Evolutionary conservation across 176 grass and related monocot genomes (phyloP), one percentile per base, ranked within the genome.

Genomic region (Lolium rigidum): DNA sequence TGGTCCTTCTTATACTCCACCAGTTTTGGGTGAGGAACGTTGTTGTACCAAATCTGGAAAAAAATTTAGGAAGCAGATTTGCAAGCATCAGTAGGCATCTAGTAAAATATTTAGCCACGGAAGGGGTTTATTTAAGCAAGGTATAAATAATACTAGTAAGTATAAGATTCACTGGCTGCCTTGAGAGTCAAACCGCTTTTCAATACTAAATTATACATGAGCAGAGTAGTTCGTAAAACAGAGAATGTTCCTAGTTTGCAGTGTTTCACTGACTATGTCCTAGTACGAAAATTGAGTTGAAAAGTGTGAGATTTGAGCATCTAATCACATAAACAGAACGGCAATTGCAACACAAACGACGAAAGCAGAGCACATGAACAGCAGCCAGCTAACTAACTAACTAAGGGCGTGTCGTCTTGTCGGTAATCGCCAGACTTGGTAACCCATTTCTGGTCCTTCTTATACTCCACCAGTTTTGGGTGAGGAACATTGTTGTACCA

Each of bases 401-500:
- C 46, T 51, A 83, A 41, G 64, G 80, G 56, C 26, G 54, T 63
- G 24, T n/a, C n/a, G n/a, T n/a, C n/a, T n/a, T n/a, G n/a, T n/a
- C n/a, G n/a, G n/a, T 92, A 94, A 84, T 98, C 92, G 43, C 76
- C 92, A 12, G 93, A 98, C 15, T 26, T 92, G 38, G 70, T 88
- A 28, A 98, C 94, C 92, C 94, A 95, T 43, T 95, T 95, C 79
- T 98, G 97, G 78, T 95, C 94, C 76, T 95, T 98, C 74, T 95
- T 98, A 64, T 94, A 98, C 70, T 98, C 90, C 63, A 91, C 90
- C 39, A 98, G 82, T 83, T 98, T 98, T 11, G 97, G 85, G 56
- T 98, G 97, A 85, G 97, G 94, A 66, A 95, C 97, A 57, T 98
- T 98, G 52, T 91, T 82, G 82, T 92, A 98, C 94, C 97, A 98